These are phyloP conservation scores for Sungouiozyma intestinalis DNA, from an alignment of 805 yeast species.

Conservation along the genomic window DNA sequence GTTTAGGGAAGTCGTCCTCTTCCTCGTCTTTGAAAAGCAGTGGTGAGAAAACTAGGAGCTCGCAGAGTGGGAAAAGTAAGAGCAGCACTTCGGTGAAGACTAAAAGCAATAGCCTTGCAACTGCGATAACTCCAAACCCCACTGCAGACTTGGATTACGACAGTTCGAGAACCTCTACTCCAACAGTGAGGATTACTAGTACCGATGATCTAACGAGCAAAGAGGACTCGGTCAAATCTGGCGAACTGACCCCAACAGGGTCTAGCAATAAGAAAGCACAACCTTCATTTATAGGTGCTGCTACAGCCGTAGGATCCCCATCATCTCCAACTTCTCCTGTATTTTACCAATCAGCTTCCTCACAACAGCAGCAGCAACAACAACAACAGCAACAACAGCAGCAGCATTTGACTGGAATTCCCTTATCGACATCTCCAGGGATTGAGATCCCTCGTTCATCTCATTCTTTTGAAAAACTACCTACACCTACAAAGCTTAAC, in stretches of 20 bases:
- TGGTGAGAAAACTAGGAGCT: conserved; percentile 2
- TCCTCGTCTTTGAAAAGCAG: conserved; percentile 4
- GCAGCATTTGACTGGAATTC: conserved; percentile 1
- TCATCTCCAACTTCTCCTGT: conserved; percentile 2
- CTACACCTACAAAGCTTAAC: conserved; percentile 50
- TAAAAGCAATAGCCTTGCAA: conserved; percentile 1
- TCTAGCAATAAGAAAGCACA: conserved; percentile 8
- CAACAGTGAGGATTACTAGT: not conserved
- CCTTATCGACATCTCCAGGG: conserved; percentile 14
- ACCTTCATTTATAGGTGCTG: conserved; percentile 23
- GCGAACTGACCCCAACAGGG: not conserved
- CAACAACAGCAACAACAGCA: conserved; percentile 7
- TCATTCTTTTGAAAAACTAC: conserved; percentile 46
- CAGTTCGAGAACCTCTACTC: not conserved
- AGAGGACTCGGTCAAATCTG: not conserved
- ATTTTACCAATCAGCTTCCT: not conserved
- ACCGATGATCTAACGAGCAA: not conserved
- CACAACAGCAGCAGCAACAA: conserved; percentile 1
- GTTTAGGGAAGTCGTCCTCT: conserved; percentile 11
- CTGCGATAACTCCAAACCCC: not conserved
- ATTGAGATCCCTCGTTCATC: conserved; percentile 32
- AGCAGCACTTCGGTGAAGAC: conserved; percentile 1
- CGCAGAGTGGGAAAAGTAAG: conserved; percentile 2
- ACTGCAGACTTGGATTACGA: conserved; percentile 1
- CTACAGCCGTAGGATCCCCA: conserved; percentile 14